Evolutionary conservation across 805 yeast species (phyloP), one percentile per base, ranked within the genome.

Genomic region (Ogataea henricii): DNA sequence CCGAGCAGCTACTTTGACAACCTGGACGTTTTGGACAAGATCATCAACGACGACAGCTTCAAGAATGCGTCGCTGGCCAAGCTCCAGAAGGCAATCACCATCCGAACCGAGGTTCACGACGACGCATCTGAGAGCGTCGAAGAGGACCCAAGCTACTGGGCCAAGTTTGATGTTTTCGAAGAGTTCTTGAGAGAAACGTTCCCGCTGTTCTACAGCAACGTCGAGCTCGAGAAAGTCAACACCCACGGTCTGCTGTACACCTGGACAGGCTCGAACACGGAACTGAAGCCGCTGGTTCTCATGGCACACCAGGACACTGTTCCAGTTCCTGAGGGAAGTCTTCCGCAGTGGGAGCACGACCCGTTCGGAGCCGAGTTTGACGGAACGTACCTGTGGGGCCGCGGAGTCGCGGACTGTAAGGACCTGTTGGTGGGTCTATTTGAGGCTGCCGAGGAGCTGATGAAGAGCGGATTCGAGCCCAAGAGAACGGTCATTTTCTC

Each of bases 91-190:
- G 87, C 92, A 1, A 76, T 87, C 18, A 74, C 74, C 58, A 73
- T 86, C 48, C 82, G 83, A 35, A 86, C 95, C 1, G 83, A 79
- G 51, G 73, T 82, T 13, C 74, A 65, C 51, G 96, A 89, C 60
- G 75, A 73, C 18, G 68, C 64, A 45, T 78, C 79, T 6, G 50
- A 54, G 7, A 45, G 47, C 13, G 80, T 81, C 5, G 72, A 67
- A 10, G 77, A 76, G 8, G 81, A 80, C 36, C 73, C 72, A 14
- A 71, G 74, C 27, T 82, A 83, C 73, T 69, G 71, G 29, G 52
- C 58, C 14, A 54, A 57, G 32, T 66, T 65, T 32, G 54, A 46
- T 27, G 39, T 21, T 2, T 76, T 77, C 54, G 78, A 74, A 46
- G 29, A 48, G 8, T 76, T 66, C 54, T 62, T 77, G 52, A 59